Conservation (phyloP, 257 asterid genomes). For the Sherardia arvensis region DNA sequence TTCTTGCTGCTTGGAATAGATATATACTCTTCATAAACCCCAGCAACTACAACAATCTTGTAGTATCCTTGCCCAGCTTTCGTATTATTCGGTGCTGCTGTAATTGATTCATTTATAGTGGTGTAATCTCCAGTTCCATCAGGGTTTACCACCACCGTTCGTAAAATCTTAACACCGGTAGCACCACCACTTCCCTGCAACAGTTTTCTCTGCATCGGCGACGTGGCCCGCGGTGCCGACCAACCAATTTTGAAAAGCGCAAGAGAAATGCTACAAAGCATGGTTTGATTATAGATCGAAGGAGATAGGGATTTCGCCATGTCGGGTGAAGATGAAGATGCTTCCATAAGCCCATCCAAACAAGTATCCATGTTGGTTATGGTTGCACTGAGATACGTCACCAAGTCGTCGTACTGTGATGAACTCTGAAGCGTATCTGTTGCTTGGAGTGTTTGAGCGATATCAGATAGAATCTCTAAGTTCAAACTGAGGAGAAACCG, state of each 20-base stretch:
- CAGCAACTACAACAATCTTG: slow-evolving; percentile 39
- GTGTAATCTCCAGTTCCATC: slow-evolving; percentile 47
- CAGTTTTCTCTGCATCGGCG: neutral
- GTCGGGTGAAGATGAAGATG: neutral
- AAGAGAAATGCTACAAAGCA: slow-evolving; percentile 44
- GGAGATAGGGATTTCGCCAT: slow-evolving; percentile 18
- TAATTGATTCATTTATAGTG: slow-evolving; percentile 46
- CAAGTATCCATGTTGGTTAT: slow-evolving; percentile 61
- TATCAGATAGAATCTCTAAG: slow-evolving; percentile 27
- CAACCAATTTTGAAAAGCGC: slow-evolving; percentile 49
- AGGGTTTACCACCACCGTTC: slow-evolving; percentile 19
- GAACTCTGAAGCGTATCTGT: neutral
- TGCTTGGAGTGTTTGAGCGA: neutral
- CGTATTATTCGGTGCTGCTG: slow-evolving; percentile 43
- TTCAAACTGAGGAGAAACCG: slow-evolving; percentile 32
- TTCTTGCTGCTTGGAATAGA: slow-evolving; percentile 35
- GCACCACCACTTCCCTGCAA: neutral
- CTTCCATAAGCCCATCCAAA: slow-evolving; percentile 36
- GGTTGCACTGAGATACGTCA: slow-evolving; percentile 53
- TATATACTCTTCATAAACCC: slow-evolving; percentile 58
- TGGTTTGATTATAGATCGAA: slow-evolving; percentile 42
- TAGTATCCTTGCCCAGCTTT: slow-evolving; percentile 39
- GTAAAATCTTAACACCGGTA: neutral
- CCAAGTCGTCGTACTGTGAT: slow-evolving; percentile 24
- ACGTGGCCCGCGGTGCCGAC: slow-evolving; percentile 20